These are phyloP conservation scores for Tolypocladium pustulatum DNA, from an alignment of 2,329 filamentous ascomycete species.

Conservation along the genomic window DNA sequence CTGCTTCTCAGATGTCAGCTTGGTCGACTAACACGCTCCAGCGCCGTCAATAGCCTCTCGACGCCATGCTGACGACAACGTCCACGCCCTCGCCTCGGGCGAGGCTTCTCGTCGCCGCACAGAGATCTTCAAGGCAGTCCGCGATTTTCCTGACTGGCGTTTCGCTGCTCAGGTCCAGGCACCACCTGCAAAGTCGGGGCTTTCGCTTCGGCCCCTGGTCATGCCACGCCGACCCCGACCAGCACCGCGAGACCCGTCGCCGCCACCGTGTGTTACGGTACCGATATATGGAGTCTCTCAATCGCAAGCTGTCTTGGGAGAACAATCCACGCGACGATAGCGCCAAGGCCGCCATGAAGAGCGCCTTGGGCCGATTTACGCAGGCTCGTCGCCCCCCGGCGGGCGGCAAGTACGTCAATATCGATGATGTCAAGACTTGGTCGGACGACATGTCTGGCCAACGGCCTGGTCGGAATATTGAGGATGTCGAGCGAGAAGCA, in stretches of 20 bases:
- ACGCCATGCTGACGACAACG: conserved; percentile 1
- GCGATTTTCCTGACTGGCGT: background rate
- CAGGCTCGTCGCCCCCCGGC: conserved; percentile 23
- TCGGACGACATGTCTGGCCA: conserved; percentile 25
- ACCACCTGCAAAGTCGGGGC: conserved; percentile 20
- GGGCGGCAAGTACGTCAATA: conserved; percentile 22
- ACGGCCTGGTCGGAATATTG: conserved; percentile 29
- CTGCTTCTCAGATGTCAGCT: background rate
- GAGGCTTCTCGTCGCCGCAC: background rate
- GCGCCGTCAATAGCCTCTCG: background rate
- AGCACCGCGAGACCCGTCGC: conserved; percentile 31
- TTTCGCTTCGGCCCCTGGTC: conserved; percentile 41
- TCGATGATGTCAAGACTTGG: conserved; percentile 23
- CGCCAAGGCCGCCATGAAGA: conserved; percentile 26
- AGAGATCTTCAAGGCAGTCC: background rate
- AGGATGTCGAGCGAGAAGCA: conserved; percentile 33
- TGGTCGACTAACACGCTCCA: background rate
- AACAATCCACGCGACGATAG: conserved; percentile 23
- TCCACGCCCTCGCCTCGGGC: background rate
- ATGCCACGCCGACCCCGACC: conserved; percentile 28
- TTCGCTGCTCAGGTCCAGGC: background rate
- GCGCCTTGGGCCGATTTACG: conserved; percentile 23
- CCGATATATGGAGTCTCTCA: conserved; percentile 34
- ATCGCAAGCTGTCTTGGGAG: conserved; percentile 35
- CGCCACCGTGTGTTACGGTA: conserved; percentile 32